These are phyloP conservation scores for Pseudogymnoascus destructans DNA, from an alignment of 2,329 filamentous ascomycete species.

Conservation along the genomic window DNA sequence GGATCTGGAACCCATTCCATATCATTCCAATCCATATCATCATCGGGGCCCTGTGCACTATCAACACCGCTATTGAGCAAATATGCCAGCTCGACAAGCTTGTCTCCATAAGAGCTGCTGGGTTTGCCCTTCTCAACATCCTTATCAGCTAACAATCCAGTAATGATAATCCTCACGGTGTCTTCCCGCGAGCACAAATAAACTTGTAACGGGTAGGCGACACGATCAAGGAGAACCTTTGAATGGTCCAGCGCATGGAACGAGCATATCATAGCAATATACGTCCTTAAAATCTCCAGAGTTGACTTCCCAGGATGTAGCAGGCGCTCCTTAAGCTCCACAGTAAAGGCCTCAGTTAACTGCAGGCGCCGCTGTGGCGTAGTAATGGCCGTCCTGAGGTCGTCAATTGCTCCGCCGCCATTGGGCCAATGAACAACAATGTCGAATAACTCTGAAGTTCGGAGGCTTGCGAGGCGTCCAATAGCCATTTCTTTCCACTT, in stretches of 20 bases:
- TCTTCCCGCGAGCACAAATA: constrained; percentile 68
- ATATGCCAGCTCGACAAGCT: constrained; percentile 52
- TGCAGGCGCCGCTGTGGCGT: constrained; percentile 55
- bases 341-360: constrained; percentile 56
- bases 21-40: constrained; percentile 78
- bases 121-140: constrained; percentile 30
- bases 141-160: constrained; percentile 53
- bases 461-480: constrained; percentile 51
- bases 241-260: constrained; percentile 66
- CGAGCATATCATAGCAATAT: constrained; percentile 66
- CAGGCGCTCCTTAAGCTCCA: constrained; percentile 50
- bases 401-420: constrained; percentile 58
- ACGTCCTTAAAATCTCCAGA: constrained; percentile 60
- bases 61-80: constrained; percentile 38
- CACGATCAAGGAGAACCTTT: constrained; percentile 62
- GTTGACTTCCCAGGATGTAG: constrained; percentile 67
- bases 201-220: constrained; percentile 59
- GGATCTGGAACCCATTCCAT: constrained; percentile 90
- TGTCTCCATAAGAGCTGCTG: constrained; percentile 32
- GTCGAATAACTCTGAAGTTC: constrained; percentile 63
- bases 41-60: constrained; percentile 39
- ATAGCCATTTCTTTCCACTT: constrained; percentile 61
- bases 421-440: constrained; percentile 65
- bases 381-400: constrained; percentile 58
- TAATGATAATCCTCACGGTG: constrained; percentile 64